Percentiles rank a stretch among this genome's conserved stretches.
Conservation (phyloP, 495 filamentous ascomycete genomes). For the Penicillium riverlandense region DNA sequence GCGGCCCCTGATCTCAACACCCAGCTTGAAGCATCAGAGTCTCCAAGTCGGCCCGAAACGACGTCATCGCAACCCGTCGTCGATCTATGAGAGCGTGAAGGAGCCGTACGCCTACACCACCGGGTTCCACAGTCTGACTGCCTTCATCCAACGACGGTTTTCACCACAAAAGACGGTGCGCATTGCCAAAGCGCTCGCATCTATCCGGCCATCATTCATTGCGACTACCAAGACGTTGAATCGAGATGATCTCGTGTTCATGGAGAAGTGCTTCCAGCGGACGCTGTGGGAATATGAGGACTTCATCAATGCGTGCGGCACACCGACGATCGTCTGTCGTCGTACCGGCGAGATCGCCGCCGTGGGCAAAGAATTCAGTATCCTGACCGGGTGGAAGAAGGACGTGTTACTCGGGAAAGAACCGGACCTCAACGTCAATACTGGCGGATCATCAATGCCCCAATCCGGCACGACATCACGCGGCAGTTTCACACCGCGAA, state of each 20-base stretch:
- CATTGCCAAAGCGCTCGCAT: conserved; percentile 80
- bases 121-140: conserved; percentile 82
- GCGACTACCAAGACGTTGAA: conserved; percentile 77
- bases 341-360: conserved; percentile 89
- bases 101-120: conserved; percentile 84
- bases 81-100: conserved; percentile 82
- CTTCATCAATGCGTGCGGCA: conserved; percentile 77
- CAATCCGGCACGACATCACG: conserved; percentile 29
- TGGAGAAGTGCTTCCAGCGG: conserved; percentile 95
- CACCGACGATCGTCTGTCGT: conserved; percentile 84
- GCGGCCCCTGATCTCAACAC: conserved; percentile 35
- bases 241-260: conserved; percentile 83
- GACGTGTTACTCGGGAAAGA: conserved; percentile 84
- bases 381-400: conserved; percentile 90
- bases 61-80: conserved; percentile 65
- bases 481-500: conserved; percentile 44
- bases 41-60: conserved; percentile 40
- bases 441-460: conserved; percentile 32
- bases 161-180: conserved; percentile 56
- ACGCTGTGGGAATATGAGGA: conserved; percentile 88
- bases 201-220: conserved; percentile 88
- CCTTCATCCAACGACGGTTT: conserved; percentile 75
- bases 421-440: conserved; percentile 84
- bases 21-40: conserved; percentile 39
- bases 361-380: conserved; percentile 89